A percentile compares a stretch with the other conserved stretches of the same genome.
Evolutionary conservation across 768 basidiomycete species (phyloP).

Genomic region (Kwoniella botswanensis): DNA sequence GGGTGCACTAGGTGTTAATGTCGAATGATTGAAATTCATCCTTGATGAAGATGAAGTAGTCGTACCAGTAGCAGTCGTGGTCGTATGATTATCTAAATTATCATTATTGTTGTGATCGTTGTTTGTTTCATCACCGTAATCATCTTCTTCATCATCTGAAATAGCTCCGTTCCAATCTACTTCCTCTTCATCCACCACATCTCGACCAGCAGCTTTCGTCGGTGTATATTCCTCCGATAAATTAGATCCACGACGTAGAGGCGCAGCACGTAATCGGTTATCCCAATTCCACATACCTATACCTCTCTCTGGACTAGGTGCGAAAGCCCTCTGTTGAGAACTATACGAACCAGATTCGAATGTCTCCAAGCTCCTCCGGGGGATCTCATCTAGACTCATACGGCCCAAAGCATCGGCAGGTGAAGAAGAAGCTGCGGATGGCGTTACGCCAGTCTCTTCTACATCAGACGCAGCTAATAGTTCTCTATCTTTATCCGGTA

Average conservation of each 20-base stretch:
- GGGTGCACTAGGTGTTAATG: conserved; percentile 15
- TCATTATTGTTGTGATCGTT: conserved; percentile 4
- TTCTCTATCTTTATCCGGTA: conserved; percentile 22
- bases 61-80: too few species aligned
- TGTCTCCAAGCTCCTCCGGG: conserved; percentile 28
- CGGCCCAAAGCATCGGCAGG: conserved; percentile 23
- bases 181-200: conserved; percentile 34
- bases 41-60: conserved; percentile 4
- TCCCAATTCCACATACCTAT: conserved; percentile 23
- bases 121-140: conserved; percentile 37
- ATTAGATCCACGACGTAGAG: conserved; percentile 28
- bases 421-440: conserved; percentile 20
- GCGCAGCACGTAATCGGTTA: conserved; percentile 21
- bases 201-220: background rate
- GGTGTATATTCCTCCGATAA: conserved; percentile 27
- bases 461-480: conserved; percentile 15
- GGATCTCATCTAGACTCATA: conserved; percentile 27
- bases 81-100: background rate
- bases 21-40: background rate
- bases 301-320: conserved; percentile 28
- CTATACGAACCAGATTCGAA: conserved; percentile 34
- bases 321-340: conserved; percentile 16
- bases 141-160: conserved; percentile 53
- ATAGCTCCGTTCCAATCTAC: conserved; percentile 50
- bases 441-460: conserved; percentile 22